Percentiles rank a stretch among this genome's conserved stretches.
Conservation (phyloP, 768 basidiomycete species). For the Collybiopsis confluens region DNA sequence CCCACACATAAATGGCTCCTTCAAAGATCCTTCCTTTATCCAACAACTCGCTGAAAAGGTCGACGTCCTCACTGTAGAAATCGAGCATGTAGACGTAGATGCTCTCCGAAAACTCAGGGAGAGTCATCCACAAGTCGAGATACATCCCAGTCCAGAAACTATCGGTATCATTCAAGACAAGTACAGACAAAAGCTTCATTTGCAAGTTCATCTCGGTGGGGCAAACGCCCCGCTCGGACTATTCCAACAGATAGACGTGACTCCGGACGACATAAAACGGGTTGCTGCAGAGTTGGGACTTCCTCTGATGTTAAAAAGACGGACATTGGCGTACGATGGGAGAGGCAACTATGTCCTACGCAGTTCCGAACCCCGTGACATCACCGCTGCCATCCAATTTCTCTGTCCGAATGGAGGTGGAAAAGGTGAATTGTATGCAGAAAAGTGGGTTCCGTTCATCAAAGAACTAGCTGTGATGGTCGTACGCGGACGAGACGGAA, state of each 20-base stretch:
- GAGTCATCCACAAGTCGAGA: conserved; percentile 30
- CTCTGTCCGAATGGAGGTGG: conserved; percentile 49
- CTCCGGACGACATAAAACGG: conserved; percentile 43
- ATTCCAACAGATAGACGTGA: conserved; percentile 57
- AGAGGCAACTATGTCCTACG: conserved; percentile 84
- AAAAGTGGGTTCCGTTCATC: conserved; percentile 86
- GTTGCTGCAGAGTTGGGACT: conserved; percentile 64
- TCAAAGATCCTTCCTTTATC: conserved; percentile 76
- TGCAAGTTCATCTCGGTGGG: conserved; percentile 78
- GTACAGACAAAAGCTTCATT: conserved; percentile 67
- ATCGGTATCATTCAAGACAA: conserved; percentile 87
- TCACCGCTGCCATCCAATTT: conserved; percentile 26
- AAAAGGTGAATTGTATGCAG: conserved; percentile 82
- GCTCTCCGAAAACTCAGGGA: conserved; percentile 62
- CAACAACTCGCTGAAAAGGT: conserved; percentile 73
- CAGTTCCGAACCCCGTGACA: conserved; percentile 38
- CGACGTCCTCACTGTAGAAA: conserved; percentile 91
- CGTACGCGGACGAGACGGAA: conserved; percentile 70
- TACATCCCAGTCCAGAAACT: conserved; percentile 79
- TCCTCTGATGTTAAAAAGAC: conserved; percentile 93
- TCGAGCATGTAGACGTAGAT: conserved; percentile 87
- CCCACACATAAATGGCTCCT: conserved; percentile 85
- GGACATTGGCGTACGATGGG: conserved; percentile 95
- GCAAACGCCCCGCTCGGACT: conserved; percentile 50
- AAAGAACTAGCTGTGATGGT: conserved; percentile 98